Base-by-base conservation (phyloP, 495 filamentous ascomycete species). In the Neurospora sp. region DNA sequence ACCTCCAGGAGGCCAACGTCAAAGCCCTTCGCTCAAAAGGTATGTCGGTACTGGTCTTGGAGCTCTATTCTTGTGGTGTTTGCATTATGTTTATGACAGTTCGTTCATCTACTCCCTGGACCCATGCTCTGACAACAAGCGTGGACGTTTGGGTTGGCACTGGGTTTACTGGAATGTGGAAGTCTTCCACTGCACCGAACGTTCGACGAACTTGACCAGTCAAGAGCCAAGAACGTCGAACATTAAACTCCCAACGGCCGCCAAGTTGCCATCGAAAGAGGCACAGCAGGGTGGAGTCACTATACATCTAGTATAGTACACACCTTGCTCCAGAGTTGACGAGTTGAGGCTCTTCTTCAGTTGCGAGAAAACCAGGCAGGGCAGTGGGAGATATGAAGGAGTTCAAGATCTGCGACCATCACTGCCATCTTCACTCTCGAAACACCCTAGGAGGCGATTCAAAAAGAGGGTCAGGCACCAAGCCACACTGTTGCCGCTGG, bases 341-440 rank as follows among this genome's bases (percentile, higher is more conserved):
- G 46, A 22, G 53, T 35, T 35, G 11, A 31, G 11, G 10, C 46
- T 35, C 27, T 61, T 31, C 48, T 59, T 16, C 20, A 16, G 48
- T 61, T 14, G 5, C 10, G n/a, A 61, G 22, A 27, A 11, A 59
- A 59, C 4, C 48, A 27, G 48, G 5, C 48, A 27, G 31, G 48
- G 22, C 22, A 59, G 22, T 12, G 22, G 53, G 27, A 7, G 27
- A 31, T 35, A 35, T 35, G 27, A 61, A 61, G 53, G 53, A 31
- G 53, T 61, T 61, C 22, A 16, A 61, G 14, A 35, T 35, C 6
- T 35, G 27, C 53, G 12, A 61, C 46, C 11, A 44, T 42, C 61
- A 39, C 44, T 71, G 35, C 44, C 61, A 65, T 59, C 46, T 68
- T 71, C 40, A 71, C 18, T 20, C 53, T 68, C 71, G 71, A 71